Conservation (phyloP, 108 stramenopile species). For the Cyclostephanos tholiformis region DNA sequence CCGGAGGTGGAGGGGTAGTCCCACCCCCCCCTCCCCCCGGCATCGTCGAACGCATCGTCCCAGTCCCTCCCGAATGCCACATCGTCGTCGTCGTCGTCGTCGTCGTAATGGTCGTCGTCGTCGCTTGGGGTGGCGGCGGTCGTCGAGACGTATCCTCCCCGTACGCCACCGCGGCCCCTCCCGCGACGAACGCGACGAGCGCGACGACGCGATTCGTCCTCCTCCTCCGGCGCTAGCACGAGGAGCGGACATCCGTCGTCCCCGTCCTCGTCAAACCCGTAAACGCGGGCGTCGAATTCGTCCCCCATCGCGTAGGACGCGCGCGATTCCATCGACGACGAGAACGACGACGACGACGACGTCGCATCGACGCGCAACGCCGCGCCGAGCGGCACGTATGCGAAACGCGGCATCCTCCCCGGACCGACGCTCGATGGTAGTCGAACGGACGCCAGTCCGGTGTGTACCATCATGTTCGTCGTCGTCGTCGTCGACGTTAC, state of each 20-base stretch:
- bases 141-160: too few species aligned
- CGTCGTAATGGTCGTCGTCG: too few species aligned
- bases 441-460: slow-evolving; percentile 28
- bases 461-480: slow-evolving; percentile 40
- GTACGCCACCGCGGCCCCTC: not conserved
- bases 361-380: slow-evolving; percentile 67
- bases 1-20: not conserved
- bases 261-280: slow-evolving; percentile 64
- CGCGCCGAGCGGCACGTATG: slow-evolving; percentile 62
- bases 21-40: not conserved
- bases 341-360: slow-evolving; percentile 60
- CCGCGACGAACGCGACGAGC: slow-evolving; percentile 17
- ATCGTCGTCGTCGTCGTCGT: not conserved
- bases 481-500: slow-evolving; percentile 5
- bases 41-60: not conserved
- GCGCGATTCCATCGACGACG: too few species aligned
- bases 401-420: slow-evolving; percentile 1
- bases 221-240: slow-evolving; percentile 64
- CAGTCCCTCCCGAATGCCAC: not conserved
- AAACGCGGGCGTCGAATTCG: slow-evolving; percentile 67
- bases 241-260: slow-evolving; percentile 73
- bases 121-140: not conserved
- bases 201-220: slow-evolving; percentile 63
- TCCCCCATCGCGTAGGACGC: slow-evolving; percentile 56
- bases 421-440: not conserved